Base-by-base conservation (phyloP, 495 filamentous ascomycete species). In the Talaromyces stipitatus region DNA sequence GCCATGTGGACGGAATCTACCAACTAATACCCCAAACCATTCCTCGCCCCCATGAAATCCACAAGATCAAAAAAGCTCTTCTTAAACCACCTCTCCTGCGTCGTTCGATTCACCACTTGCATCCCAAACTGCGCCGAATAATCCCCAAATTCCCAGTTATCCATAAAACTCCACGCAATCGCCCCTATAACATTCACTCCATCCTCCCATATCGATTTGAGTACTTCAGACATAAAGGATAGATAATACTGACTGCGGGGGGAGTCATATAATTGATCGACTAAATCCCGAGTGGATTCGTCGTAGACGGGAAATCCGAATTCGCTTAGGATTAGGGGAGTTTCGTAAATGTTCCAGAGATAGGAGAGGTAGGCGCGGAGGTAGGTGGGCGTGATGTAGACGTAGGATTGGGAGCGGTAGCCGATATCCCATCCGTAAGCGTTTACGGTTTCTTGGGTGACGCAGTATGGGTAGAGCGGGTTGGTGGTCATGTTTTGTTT, bases 51-150 rank as follows among this genome's bases (percentile, higher is more conserved):
- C 51, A 54, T 32, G 23, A 76, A 79, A 62, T 74, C 72, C 18
- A 79, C 72, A 41, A 75, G 38, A 45, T 79, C 75, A 58, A 79
- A 79, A 45, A 78, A 72, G 54, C 72, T 76, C 62, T 72, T 72
- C 62, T 78, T 78, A 55, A 68, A 79, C 18, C 58, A 58, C n/a
- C 76, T 57, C 43, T 73, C 58, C 43, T 68, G 68, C 3, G 63
- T 70, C 1, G 69, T 74, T n/a, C 67, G 60, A 60, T 78, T 73
- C 2, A 79, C 70, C 0, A 58, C 60, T 56, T 77, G 76, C 33
- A 77, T 56, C 0, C 76, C 76, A 62, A 73, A 79, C 7, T 73
- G 72, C 23, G 61, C 47, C 0, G 53, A 55, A 56, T 70, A 74
- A 52, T 68, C 64, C 11, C 75, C 75, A 62, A 78, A 78, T 47